Percentiles rank a stretch among this genome's conserved stretches.
Evolutionary conservation across 2,329 filamentous ascomycete genomes (phyloP).

Genomic region (Penicillium frequentans): DNA sequence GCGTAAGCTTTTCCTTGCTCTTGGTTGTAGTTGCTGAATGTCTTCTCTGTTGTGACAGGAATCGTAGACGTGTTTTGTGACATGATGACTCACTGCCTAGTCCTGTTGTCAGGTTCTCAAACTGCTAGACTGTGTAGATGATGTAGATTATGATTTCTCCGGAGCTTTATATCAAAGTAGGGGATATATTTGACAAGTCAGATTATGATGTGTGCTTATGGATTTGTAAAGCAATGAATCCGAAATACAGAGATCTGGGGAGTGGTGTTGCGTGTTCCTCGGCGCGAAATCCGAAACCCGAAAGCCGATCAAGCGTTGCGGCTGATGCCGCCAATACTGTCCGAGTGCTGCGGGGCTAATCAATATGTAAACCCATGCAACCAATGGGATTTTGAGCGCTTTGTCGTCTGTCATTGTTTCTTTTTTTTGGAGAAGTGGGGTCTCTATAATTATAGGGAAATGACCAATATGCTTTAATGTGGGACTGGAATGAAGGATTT

Average conservation of each 20-base stretch:
- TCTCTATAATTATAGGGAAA: too few species aligned
- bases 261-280: background rate
- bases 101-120: background rate
- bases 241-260: background rate
- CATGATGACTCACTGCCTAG: background rate
- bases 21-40: conserved; percentile 19
- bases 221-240: background rate
- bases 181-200: background rate
- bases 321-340: background rate
- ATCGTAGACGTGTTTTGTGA: conserved; percentile 2
- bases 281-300: background rate
- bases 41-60: conserved; percentile 12
- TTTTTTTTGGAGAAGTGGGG: too few species aligned
- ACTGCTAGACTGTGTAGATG: background rate
- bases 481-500: too few species aligned
- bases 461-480: too few species aligned
- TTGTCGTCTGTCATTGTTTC: too few species aligned
- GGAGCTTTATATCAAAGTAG: background rate
- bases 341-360: background rate
- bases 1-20: conserved; percentile 30
- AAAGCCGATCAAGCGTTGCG: background rate
- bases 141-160: background rate
- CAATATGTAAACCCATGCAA: too few species aligned
- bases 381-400: too few species aligned
- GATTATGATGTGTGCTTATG: background rate